These are phyloP conservation scores for Gloeophyllum trabeum DNA, from an alignment of 768 basidiomycete species.

Conservation along the genomic window DNA sequence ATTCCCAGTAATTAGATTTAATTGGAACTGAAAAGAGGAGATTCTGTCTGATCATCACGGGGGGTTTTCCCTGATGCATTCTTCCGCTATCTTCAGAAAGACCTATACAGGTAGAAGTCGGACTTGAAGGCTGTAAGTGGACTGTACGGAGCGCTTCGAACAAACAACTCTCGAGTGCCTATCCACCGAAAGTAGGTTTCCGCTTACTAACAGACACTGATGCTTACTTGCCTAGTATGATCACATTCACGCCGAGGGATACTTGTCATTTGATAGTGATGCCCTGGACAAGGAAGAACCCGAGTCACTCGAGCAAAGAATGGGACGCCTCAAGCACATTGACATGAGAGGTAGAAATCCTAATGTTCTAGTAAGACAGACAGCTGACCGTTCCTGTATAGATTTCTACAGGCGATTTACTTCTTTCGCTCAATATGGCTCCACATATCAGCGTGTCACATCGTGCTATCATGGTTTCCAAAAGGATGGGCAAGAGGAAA, in stretches of 20 bases:
- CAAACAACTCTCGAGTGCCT: too few relatives aligned
- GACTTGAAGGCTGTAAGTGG: slow-evolving; percentile 15
- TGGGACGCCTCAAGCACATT: too few relatives aligned
- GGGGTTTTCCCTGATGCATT: too few relatives aligned
- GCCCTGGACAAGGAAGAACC: too few relatives aligned
- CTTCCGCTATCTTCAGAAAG: slow-evolving; percentile 14
- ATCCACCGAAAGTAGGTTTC: too few relatives aligned
- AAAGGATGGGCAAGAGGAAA: slow-evolving; percentile 9
- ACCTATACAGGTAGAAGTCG: slow-evolving; percentile 10
- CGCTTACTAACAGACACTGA: too few relatives aligned
- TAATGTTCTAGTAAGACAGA: not conserved
- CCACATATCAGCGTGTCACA: slow-evolving; percentile 5
- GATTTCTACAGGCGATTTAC: slow-evolving; percentile 7
- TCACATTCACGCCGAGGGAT: slow-evolving; percentile 1
- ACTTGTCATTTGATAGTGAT: too few relatives aligned
- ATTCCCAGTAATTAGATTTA: too few relatives aligned
- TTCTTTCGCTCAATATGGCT: slow-evolving; percentile 7
- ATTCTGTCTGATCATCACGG: too few relatives aligned
- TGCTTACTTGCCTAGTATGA: too few relatives aligned
- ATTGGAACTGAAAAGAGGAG: too few relatives aligned
- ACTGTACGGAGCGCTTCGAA: slow-evolving; percentile 13
- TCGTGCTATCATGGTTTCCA: slow-evolving; percentile 6
- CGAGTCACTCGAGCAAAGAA: too few relatives aligned
- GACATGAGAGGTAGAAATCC: not conserved
- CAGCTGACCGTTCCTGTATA: slow-evolving; percentile 1